Evolutionary conservation across 1,284 basidiomycete species (phyloP).

Genomic region (Ustilago cynodontis): DNA sequence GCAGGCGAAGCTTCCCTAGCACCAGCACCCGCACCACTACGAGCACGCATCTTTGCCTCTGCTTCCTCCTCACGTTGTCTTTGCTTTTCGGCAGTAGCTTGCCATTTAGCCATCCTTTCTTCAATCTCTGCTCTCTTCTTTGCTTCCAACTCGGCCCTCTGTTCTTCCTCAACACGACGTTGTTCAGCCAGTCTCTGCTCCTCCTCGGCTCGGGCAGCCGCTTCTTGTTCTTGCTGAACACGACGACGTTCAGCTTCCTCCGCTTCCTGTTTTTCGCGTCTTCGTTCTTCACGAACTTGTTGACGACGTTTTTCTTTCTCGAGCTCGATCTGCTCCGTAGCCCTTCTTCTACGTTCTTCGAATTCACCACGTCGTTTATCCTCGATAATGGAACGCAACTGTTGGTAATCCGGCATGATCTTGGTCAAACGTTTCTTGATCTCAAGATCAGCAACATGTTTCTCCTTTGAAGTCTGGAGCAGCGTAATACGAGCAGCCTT

Average conservation of each 20-base stretch:
- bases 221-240: slow-evolving; percentile 59
- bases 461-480: slow-evolving; percentile 76
- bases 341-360: slow-evolving; percentile 76
- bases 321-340: slow-evolving; percentile 81
- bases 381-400: slow-evolving; percentile 76
- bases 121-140: slow-evolving; percentile 68
- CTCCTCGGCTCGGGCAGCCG: slow-evolving; percentile 38
- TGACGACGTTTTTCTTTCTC: slow-evolving; percentile 82
- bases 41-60: slow-evolving; percentile 35
- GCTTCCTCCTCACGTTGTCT: slow-evolving; percentile 62
- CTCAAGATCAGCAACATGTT: slow-evolving; percentile 80
- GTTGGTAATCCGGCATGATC: slow-evolving; percentile 81
- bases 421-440: slow-evolving; percentile 82
- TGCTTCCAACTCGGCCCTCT: slow-evolving; percentile 65
- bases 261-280: slow-evolving; percentile 50
- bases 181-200: slow-evolving; percentile 59
- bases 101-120: slow-evolving; percentile 63
- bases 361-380: slow-evolving; percentile 80
- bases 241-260: slow-evolving; percentile 62
- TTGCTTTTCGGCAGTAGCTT: slow-evolving; percentile 60
- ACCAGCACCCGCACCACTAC: slow-evolving; percentile 1
- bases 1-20: slow-evolving; percentile 25
- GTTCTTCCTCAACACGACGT: slow-evolving; percentile 60
- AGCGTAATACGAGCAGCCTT: slow-evolving; percentile 72
- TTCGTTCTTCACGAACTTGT: slow-evolving; percentile 50